A percentile compares a stretch with the other conserved stretches of the same genome.
These are phyloP conservation scores for Leccinum fallax DNA, from an alignment of 1,284 basidiomycete species.

Conservation along the genomic window DNA sequence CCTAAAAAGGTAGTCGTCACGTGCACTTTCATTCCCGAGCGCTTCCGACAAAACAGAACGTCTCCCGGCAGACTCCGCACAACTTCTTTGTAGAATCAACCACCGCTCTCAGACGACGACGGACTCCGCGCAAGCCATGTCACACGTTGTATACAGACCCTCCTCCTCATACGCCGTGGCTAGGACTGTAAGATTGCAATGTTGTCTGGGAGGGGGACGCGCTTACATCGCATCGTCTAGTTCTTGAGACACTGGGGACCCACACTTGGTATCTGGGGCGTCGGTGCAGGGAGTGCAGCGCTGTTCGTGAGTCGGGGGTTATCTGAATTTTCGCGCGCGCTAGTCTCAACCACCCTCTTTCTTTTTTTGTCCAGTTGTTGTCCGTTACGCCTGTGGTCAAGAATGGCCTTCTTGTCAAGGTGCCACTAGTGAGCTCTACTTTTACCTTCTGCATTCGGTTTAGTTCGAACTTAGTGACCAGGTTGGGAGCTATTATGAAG, in stretches of 20 bases:
- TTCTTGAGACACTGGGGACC: constrained; percentile 57
- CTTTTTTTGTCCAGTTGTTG: constrained; percentile 45
- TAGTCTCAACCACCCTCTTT: constrained; percentile 7
- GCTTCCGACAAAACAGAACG: constrained; percentile 17
- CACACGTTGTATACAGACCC: constrained; percentile 27
- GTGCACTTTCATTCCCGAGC: constrained; percentile 21
- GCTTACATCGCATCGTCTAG: constrained; percentile 32
- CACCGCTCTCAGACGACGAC: constrained; percentile 1
- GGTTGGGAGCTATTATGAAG: constrained; percentile 72
- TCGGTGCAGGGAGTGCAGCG: constrained; percentile 63
- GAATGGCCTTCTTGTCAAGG: constrained; percentile 57
- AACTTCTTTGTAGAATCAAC: neutral
- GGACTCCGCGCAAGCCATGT: constrained; percentile 17
- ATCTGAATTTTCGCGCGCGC: neutral
- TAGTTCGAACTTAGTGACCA: constrained; percentile 31
- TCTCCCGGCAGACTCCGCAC: neutral
- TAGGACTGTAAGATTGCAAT: constrained; percentile 22
- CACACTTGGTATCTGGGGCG: constrained; percentile 67
- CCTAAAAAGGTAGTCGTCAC: constrained; percentile 14
- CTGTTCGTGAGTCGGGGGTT: constrained; percentile 53
- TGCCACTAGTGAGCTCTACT: constrained; percentile 53
- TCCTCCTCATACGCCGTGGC: constrained; percentile 23
- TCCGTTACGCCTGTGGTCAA: constrained; percentile 70
- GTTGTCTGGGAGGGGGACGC: neutral
- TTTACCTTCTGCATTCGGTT: constrained; percentile 6